Percentiles rank a stretch among this genome's conserved stretches.
Conservation (phyloP, 2,329 filamentous ascomycete species). For the Ophiostoma sp. region DNA sequence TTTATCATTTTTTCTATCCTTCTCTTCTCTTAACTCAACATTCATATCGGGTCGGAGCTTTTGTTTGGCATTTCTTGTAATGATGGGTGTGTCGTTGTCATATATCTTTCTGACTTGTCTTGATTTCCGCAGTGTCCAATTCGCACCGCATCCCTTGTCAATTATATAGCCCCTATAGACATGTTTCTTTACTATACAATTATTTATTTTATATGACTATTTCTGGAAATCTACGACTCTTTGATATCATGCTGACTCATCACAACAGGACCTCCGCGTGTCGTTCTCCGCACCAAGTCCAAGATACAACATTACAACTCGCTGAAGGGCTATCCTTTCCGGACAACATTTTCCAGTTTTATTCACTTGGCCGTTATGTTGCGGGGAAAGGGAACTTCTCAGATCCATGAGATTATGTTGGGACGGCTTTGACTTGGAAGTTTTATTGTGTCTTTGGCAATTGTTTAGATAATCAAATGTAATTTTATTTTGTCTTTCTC, state of each 20-base stretch:
- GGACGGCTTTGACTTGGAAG: not conserved
- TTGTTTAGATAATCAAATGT: not conserved
- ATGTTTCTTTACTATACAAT: not conserved
- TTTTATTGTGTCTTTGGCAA: not conserved
- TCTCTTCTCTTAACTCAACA: not conserved
- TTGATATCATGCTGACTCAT: not conserved
- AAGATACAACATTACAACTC: not conserved
- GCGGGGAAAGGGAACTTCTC: not conserved
- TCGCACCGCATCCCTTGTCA: not conserved
- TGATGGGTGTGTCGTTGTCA: slow-evolving; percentile 5
- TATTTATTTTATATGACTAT: not conserved
- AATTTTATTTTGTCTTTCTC: slow-evolving; percentile 2
- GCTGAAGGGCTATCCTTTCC: not conserved
- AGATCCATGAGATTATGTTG: too few relatives aligned
- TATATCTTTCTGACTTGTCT: not conserved
- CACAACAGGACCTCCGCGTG: not conserved
- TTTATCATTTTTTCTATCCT: not conserved
- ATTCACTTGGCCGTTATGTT: not conserved
- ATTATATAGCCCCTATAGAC: slow-evolving; percentile 6
- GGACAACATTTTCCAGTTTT: not conserved
- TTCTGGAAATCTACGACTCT: too few relatives aligned
- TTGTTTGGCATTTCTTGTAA: slow-evolving; percentile 17
- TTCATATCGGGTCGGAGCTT: not conserved
- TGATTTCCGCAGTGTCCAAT: not conserved
- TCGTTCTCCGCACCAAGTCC: not conserved